Conservation (phyloP, 2,329 filamentous ascomycete genomes). For the Aspergillus cejpii region DNA sequence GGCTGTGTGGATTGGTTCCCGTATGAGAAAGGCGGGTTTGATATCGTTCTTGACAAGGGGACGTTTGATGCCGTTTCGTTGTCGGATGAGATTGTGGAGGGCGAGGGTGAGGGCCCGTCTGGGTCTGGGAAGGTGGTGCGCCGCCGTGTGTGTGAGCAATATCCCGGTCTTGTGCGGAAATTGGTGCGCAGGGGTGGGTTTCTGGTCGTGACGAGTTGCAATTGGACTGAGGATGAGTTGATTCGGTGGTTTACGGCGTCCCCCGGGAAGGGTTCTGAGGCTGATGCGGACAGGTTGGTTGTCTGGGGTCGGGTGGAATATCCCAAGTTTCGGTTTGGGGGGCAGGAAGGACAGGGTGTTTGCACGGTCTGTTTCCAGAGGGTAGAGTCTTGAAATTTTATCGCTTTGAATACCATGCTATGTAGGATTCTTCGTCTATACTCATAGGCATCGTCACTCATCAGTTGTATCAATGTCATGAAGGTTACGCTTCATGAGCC, state of each 20-base stretch:
- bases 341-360: constrained; percentile 79
- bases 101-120: constrained; percentile 6
- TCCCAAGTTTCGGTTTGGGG: constrained; percentile 81
- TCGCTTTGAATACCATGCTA: neutral
- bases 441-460: constrained; percentile 3
- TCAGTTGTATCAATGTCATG: neutral
- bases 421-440: neutral
- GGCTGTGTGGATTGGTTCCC: constrained; percentile 34
- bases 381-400: constrained; percentile 11
- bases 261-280: constrained; percentile 5
- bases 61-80: constrained; percentile 93
- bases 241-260: constrained; percentile 65
- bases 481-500: neutral
- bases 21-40: constrained; percentile 55
- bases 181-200: constrained; percentile 66
- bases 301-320: constrained; percentile 68
- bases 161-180: constrained; percentile 60
- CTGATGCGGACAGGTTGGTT: constrained; percentile 44
- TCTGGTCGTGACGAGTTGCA: constrained; percentile 88
- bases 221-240: constrained; percentile 92
- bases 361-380: constrained; percentile 76
- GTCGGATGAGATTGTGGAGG: constrained; percentile 28
- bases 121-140: constrained; percentile 27
- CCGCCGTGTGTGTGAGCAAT: constrained; percentile 64
- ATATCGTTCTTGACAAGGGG: constrained; percentile 93